phyloP scores from a whole-genome alignment of 257 asterid genomes.

The Rauvolfia tetraphylla region DNA sequence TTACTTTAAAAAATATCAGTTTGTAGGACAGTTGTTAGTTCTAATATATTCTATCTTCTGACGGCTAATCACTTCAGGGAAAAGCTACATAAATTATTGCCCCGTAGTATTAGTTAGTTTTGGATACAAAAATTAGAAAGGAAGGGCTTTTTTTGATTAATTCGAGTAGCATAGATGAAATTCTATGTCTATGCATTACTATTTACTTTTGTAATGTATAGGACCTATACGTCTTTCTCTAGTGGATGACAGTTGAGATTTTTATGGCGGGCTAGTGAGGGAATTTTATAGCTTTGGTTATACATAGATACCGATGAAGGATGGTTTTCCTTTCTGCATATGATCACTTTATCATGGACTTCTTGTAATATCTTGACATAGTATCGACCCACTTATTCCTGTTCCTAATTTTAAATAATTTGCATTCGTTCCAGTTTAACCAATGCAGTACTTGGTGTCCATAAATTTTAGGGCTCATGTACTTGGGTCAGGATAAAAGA shows the following conservation, averaged over 20 bases:
- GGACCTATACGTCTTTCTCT: not conserved
- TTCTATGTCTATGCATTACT: not conserved
- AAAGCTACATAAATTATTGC: not conserved
- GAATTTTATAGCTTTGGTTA: not conserved
- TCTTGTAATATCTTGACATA: not conserved
- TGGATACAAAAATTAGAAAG: not conserved
- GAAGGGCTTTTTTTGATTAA: not conserved
- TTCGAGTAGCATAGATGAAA: not conserved
- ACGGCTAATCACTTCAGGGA: not conserved
- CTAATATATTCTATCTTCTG: not conserved
- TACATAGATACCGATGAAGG: not conserved
- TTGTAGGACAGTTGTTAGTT: not conserved
- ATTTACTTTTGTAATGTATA: not conserved
- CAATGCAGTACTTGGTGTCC: not conserved
- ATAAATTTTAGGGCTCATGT: not conserved
- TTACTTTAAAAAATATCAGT: not conserved
- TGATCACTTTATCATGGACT: conserved; percentile 1
- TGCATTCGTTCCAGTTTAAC: not conserved
- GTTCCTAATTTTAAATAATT: not conserved
- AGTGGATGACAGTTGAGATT: not conserved
- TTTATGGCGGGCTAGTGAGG: not conserved
- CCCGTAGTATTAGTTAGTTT: not conserved
- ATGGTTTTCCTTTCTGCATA: not conserved
- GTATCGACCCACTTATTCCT: not conserved
- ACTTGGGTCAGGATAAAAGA: not conserved